phyloP scores from a whole-genome alignment of 2,329 filamentous ascomycete genomes.

The Berkeleyomyces basicola region DNA sequence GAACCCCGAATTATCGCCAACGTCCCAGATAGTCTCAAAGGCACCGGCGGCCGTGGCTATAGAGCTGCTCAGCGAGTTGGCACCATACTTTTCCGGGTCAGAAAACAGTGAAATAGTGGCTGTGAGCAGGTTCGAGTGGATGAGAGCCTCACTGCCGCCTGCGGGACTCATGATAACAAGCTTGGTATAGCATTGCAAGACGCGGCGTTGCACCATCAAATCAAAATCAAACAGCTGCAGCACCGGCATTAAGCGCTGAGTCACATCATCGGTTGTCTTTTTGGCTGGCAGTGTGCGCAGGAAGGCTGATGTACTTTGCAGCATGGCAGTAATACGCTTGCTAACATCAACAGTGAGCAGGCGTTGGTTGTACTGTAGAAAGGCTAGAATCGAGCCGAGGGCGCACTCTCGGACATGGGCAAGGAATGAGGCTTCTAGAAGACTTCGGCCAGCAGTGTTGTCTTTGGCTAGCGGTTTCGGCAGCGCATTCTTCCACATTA shows the following conservation, averaged over 20 bases:
- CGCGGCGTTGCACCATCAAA: conserved; percentile 80
- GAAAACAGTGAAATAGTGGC: conserved; percentile 83
- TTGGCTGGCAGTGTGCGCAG: conserved; percentile 68
- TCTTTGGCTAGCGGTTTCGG: conserved; percentile 90
- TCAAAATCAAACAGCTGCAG: conserved; percentile 81
- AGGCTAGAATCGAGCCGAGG: conserved; percentile 76
- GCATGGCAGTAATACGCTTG: conserved; percentile 79
- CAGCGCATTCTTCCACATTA: conserved; percentile 94
- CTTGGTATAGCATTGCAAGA: conserved; percentile 88
- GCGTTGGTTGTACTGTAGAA: conserved; percentile 83
- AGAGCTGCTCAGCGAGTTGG: conserved; percentile 71
- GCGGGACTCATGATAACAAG: conserved; percentile 76
- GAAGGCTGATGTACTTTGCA: conserved; percentile 86
- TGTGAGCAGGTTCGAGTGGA: conserved; percentile 83
- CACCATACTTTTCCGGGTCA: conserved; percentile 75
- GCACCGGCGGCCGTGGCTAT: conserved; percentile 80
- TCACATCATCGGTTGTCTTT: conserved; percentile 73
- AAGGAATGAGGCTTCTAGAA: conserved; percentile 80
- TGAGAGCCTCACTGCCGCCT: conserved; percentile 66
- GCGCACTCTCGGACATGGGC: conserved; percentile 92
- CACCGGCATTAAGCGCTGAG: conserved; percentile 66
- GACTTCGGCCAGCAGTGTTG: conserved; percentile 65
- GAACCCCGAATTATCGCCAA: conserved; percentile 86
- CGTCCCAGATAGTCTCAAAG: conserved; percentile 90
- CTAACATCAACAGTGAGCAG: conserved; percentile 87